Base-by-base conservation (phyloP, 768 basidiomycete genomes). In the Serendipita sp. region DNA sequence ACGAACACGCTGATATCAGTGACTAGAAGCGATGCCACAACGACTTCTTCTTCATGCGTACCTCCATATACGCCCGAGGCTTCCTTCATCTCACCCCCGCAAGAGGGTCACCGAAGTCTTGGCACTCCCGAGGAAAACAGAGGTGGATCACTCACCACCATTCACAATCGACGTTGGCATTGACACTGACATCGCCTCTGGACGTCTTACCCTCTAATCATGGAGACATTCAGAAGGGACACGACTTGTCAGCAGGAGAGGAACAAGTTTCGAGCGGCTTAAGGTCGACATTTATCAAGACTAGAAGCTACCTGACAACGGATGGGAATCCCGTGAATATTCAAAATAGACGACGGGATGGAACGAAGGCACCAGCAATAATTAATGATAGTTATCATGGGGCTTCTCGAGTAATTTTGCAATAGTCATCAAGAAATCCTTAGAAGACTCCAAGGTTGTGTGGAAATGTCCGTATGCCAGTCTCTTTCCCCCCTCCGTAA, bases 301-400 rank as follows among this genome's bases (percentile, higher is more conserved):
- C 90, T 92, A 71, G 89, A 92, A 73, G 70, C 75, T 0, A 74
- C 80, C 13, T 76, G 92, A 56, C 82, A 83, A 68, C 72, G 77
- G 35, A 74, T 85, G 51, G 76, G 78, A 45, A 80, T 92, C 24
- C 90, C 90, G 15, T 78, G 82, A 1, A 90, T 92, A 86, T 87
- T 81, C 70, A 73, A 76, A 11, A 83, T 85, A 2, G 73, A 70
- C 48, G 77, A 78, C 47, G 69, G 70, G 45, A 70, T 75, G 2
- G 80, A 84, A 67, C 74, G 80, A 75, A 79, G 88, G 78, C 81
- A 79, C 64, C 89, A 92, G 71, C 83, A 83, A 67, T 78, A 79
- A 67, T 77, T 92, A n/a, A 76, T 86, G 53, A 81, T 84, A 64
- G 83, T 91, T 47, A 71, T 89, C 54, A 83, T 82, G 71, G 84